Percentiles rank a stretch among this genome's conserved stretches.
Evolutionary conservation across 352 stramenopile genomes (phyloP).

Genomic region (Globisporangium megalacanthum): DNA sequence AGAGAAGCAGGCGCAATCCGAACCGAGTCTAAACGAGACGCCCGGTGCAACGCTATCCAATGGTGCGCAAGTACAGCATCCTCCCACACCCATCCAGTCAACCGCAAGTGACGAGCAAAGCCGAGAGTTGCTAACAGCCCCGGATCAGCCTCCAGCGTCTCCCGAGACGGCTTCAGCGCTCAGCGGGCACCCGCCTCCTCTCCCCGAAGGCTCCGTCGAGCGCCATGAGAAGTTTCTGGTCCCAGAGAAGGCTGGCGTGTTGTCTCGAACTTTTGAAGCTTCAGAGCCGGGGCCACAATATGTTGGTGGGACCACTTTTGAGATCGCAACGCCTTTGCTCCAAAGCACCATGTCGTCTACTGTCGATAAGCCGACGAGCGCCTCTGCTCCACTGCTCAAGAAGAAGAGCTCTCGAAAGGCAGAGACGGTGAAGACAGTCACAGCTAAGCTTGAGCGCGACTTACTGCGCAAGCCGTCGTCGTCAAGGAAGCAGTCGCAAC

Average conservation of each 20-base stretch:
- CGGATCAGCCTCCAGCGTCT: not conserved
- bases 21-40: no score
- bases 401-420: constrained; percentile 8
- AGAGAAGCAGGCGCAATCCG: no score
- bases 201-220: no score
- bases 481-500: constrained; percentile 2
- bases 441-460: not conserved
- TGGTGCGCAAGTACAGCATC: no score
- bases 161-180: not conserved
- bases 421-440: not conserved
- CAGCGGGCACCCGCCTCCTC: not conserved
- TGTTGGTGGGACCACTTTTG: not conserved
- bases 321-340: not conserved
- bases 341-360: no score
- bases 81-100: no score
- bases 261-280: no score
- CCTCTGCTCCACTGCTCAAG: not conserved
- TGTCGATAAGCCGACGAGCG: not conserved
- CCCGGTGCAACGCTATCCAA: no score
- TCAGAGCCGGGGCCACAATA: no score
- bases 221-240: no score
- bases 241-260: no score
- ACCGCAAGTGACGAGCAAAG: no score
- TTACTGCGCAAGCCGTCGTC: not conserved
- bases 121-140: not conserved